Evolutionary conservation across 768 basidiomycete genomes (phyloP).

Genomic region (Lactarius hengduanensis): DNA sequence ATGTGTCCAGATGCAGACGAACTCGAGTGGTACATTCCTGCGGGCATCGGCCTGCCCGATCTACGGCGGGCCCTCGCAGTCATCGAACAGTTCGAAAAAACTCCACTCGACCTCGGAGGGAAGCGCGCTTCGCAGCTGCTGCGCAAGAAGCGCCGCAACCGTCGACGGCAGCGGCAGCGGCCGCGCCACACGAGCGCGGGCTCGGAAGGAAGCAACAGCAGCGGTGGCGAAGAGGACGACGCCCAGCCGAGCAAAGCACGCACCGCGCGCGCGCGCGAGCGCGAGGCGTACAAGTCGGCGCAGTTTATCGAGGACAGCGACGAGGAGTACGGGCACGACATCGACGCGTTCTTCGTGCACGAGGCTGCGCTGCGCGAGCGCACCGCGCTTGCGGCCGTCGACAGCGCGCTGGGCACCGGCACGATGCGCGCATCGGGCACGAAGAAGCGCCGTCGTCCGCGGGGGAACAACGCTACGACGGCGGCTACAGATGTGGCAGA

Average conservation of each 20-base stretch:
- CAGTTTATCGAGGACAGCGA: conserved; percentile 94
- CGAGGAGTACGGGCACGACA: conserved; percentile 67
- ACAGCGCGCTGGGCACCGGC: conserved; percentile 43
- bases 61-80: conserved; percentile 68
- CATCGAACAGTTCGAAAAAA: conserved; percentile 79
- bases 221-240: conserved; percentile 36
- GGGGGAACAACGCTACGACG: conserved; percentile 37
- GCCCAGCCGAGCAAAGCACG: conserved; percentile 40
- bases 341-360: conserved; percentile 77
- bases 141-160: conserved; percentile 49
- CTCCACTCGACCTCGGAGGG: conserved; percentile 77
- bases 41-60: conserved; percentile 60
- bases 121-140: conserved; percentile 74
- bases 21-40: conserved; percentile 83
- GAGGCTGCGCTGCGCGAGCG: conserved; percentile 64
- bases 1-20: conserved; percentile 56
- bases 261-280: conserved; percentile 63
- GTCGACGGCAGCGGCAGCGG: conserved; percentile 53
- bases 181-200: conserved; percentile 47
- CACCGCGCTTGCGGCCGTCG: conserved; percentile 41
- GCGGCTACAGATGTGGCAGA: not conserved
- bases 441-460: conserved; percentile 56
- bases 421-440: conserved; percentile 51
- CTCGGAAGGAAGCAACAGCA: conserved; percentile 35
- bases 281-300: conserved; percentile 79